Evolutionary conservation across 2,329 filamentous ascomycete species (phyloP).

Genomic region (Fusarium xyrophilum): DNA sequence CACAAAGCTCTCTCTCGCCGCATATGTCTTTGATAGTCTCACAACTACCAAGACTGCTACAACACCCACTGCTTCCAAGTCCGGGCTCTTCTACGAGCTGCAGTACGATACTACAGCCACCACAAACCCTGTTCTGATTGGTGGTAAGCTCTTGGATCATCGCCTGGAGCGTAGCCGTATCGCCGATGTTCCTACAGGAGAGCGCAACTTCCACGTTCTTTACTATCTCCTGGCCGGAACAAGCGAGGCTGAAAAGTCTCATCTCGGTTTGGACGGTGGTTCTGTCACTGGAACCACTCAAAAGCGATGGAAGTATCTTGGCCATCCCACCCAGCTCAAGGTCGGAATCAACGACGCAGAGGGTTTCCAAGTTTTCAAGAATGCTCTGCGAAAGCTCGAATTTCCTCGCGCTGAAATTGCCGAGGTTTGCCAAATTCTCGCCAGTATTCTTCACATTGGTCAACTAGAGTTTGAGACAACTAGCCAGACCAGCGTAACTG

Average conservation of each 20-base stretch:
- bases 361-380: conserved; percentile 98
- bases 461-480: conserved; percentile 92
- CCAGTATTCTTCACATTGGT: conserved; percentile 94
- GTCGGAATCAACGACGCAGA: conserved; percentile 96
- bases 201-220: conserved; percentile 93
- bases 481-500: conserved; percentile 77
- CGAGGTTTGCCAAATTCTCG: conserved; percentile 94
- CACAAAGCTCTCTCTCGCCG: conserved; percentile 88
- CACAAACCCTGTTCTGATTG: conserved; percentile 85
- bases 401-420: conserved; percentile 94
- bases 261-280: conserved; percentile 70
- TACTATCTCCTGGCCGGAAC: conserved; percentile 96
- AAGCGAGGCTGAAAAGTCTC: conserved; percentile 85
- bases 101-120: conserved; percentile 93
- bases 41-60: conserved; percentile 98
- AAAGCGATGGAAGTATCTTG: conserved; percentile 94
- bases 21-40: conserved; percentile 94
- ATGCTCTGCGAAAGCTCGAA: conserved; percentile 89
- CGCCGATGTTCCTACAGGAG: conserved; percentile 89
- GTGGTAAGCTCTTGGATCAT: conserved; percentile 93
- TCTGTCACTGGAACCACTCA: conserved; percentile 59
- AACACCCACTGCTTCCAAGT: conserved; percentile 93
- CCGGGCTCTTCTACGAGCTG: conserved; percentile 92
- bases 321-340: conserved; percentile 95
- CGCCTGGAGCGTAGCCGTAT: conserved; percentile 91